phyloP scores from a whole-genome alignment of 73 alveolate genomes.

The Durusdinium trenchii region DNA sequence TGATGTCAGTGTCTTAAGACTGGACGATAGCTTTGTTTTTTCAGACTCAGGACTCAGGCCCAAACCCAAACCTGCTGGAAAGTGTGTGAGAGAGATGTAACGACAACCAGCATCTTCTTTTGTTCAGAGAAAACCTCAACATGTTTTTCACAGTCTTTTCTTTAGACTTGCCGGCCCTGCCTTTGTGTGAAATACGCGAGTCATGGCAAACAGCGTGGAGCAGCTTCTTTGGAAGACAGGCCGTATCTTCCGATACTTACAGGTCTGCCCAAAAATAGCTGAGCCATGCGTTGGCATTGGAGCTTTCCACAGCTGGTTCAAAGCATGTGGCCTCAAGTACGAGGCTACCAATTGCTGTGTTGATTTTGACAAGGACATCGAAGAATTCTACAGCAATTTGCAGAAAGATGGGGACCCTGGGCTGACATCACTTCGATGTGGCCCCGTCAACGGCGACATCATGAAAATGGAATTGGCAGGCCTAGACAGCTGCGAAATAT shows the following conservation, averaged over 20 bases:
- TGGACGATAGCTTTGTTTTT: no score
- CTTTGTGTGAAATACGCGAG: neutral
- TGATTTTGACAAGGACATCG: neutral
- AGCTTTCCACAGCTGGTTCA: neutral
- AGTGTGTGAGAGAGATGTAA: no score
- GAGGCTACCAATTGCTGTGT: neutral
- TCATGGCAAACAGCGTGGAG: neutral
- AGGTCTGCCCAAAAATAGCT: neutral
- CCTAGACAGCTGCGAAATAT: neutral
- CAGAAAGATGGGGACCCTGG: neutral
- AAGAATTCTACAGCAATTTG: neutral
- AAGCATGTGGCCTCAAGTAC: neutral
- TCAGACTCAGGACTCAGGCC: no score
- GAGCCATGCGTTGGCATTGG: conserved; percentile 51
- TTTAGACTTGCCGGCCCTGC: no score
- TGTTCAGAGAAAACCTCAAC: no score
- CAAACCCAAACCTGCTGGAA: no score
- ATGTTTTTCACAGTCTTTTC: no score
- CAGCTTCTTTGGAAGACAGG: conserved; percentile 1
- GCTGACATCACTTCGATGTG: neutral
- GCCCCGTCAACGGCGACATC: neutral
- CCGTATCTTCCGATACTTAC: neutral
- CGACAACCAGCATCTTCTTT: no score
- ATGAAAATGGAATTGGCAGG: neutral
- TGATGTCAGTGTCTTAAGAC: no score